A percentile compares a stretch with the other conserved stretches of the same genome.
Evolutionary conservation across 495 filamentous ascomycete species (phyloP).

Genomic region (Halenospora varia): DNA sequence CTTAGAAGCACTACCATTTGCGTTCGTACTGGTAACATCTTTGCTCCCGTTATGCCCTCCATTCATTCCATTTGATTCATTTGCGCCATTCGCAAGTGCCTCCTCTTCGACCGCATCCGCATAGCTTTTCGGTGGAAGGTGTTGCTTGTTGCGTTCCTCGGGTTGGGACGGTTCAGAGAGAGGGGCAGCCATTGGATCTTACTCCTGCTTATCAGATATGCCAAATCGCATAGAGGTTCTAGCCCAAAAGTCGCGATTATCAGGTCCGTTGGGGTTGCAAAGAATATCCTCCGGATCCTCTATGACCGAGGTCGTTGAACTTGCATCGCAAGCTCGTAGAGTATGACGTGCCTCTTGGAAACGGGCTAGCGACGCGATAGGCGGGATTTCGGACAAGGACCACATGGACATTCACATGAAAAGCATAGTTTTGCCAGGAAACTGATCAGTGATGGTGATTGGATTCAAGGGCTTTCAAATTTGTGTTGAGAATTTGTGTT

Average conservation of each 20-base stretch:
- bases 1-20: neutral
- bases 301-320: no score
- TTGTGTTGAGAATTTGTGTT: no score
- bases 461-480: no score
- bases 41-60: neutral
- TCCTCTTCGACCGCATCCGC: slow-evolving; percentile 22
- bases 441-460: no score
- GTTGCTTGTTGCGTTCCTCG: slow-evolving; percentile 14
- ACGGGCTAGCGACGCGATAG: no score
- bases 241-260: neutral
- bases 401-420: no score
- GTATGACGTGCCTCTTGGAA: neutral
- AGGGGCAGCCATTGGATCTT: slow-evolving; percentile 11
- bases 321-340: neutral
- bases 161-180: slow-evolving; percentile 11
- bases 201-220: neutral
- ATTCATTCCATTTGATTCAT: slow-evolving; percentile 5
- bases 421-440: no score
- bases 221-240: neutral
- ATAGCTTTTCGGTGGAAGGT: slow-evolving; percentile 22
- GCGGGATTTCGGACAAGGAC: no score
- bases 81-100: neutral
- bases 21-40: neutral
- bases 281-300: neutral
- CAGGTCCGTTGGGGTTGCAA: neutral